Evolutionary conservation across 805 yeast species (phyloP), one percentile per base, ranked within the genome.

Genomic region (Wickerhamomyces queroliae): DNA sequence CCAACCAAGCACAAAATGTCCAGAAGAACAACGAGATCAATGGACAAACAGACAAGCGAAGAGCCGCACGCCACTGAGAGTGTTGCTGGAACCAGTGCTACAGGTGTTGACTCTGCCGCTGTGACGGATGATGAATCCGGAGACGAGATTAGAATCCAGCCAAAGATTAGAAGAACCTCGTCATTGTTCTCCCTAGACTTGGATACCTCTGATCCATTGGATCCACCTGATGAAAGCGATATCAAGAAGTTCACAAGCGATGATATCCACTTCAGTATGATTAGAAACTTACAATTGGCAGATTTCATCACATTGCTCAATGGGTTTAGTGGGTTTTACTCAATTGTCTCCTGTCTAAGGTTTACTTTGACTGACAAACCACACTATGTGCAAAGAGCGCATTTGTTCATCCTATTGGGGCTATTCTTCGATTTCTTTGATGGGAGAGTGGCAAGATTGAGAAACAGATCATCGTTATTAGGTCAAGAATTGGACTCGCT

Each of bases 401-500:
- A 89, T 65, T 80, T 83, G 48, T 88, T 85, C 64, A 87, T 89
- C 33, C 72, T 85, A n/a, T 68, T 91, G 49, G 99, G 99, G 5
- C 76, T 91, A 55, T 88, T 93, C 59, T 91, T 91, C 61, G 99
- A 91, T 62, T 89, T 93, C 60, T 85, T 93, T 60, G 99, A 93
- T 60, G 99, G 99, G 26, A 79, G 95, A 53, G 99, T 91, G 7
- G 99, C 99, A 4, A 76, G 99, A 56, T 74, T 93, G 66, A 78
- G 96, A 65, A 84, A 89, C 60, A 88, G 90, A 66, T 77, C 95
- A 3, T 83, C 95, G 11, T 72, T 93, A 40, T 86, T 93, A 85
- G 99, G 99, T 44, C 98, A 93, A 64, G 99, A 93, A 66, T 76
- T 93, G 54, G 99, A 93, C 59, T 90, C 97, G 1, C 73, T 93